A percentile compares a stretch with the other conserved stretches of the same genome.
phyloP scores from a whole-genome alignment of 805 yeast genomes.

The Dipodascus albidus region DNA sequence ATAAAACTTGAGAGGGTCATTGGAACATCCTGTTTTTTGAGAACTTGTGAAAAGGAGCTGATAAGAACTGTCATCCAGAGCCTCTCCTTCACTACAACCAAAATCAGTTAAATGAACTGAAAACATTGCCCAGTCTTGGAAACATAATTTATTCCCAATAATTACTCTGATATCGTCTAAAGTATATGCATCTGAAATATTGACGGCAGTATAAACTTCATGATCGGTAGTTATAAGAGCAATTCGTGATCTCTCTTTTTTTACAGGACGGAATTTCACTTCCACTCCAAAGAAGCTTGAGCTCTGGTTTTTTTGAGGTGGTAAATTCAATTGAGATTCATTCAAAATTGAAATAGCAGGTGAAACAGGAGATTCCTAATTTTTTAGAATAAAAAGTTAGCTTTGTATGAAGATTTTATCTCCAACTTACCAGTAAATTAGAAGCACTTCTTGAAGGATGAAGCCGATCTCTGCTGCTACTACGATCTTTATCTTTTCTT shows the following conservation, averaged over 20 bases:
- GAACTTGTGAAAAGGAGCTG: constrained; percentile 6
- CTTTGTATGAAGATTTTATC: background rate
- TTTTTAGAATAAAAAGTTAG: background rate
- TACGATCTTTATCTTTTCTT: constrained; percentile 7
- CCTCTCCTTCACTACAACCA: constrained; percentile 33
- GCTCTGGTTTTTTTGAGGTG: constrained; percentile 1
- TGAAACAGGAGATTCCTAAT: constrained; percentile 5
- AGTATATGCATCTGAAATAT: constrained; percentile 21
- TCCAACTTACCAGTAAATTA: background rate
- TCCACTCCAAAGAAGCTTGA: constrained; percentile 1
- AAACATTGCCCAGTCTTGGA: constrained; percentile 10
- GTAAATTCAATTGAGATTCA: background rate
- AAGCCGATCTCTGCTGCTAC: constrained; percentile 12
- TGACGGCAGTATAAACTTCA: constrained; percentile 38
- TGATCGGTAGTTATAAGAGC: constrained; percentile 61
- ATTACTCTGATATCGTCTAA: constrained; percentile 30
- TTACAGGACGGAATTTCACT: constrained; percentile 29
- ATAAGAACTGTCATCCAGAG: constrained; percentile 15
- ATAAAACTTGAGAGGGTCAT: constrained; percentile 12
- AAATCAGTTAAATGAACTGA: constrained; percentile 58
- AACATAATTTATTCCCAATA: constrained; percentile 29
- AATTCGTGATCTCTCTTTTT: constrained; percentile 18
- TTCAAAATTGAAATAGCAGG: constrained; percentile 11
- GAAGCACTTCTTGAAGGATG: background rate
- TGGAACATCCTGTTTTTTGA: background rate